Conservation (phyloP, 306 rosid species). For the Cicer cuneatum region DNA sequence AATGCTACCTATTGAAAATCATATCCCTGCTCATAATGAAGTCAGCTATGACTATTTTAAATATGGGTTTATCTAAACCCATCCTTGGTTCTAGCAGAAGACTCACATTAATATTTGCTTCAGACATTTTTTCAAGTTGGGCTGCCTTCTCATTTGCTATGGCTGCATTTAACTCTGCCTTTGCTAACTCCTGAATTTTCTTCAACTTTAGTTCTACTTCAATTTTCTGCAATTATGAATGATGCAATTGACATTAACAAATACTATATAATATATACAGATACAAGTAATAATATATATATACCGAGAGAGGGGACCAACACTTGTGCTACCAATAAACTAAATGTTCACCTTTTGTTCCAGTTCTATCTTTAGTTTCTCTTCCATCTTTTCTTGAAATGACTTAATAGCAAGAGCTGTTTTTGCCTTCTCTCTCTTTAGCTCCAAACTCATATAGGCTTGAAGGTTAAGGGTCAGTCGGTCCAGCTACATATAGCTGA, state of each 20-base stretch:
- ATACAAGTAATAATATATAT: slow-evolving; percentile 29
- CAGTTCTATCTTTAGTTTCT: slow-evolving; percentile 73
- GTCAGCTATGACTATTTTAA: slow-evolving; percentile 34
- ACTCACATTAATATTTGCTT: slow-evolving; percentile 91
- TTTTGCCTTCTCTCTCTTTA: slow-evolving; percentile 84
- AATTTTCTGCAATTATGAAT: slow-evolving; percentile 66
- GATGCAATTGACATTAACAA: slow-evolving; percentile 44
- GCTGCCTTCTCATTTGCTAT: slow-evolving; percentile 88
- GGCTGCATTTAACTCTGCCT: slow-evolving; percentile 80
- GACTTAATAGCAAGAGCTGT: slow-evolving; percentile 84
- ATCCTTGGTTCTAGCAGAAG: slow-evolving; percentile 46
- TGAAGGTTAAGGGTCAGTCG: not conserved
- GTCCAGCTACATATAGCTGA: not conserved
- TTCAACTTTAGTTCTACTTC: slow-evolving; percentile 65
- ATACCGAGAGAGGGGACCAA: slow-evolving; percentile 24
- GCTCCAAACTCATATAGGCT: slow-evolving; percentile 45
- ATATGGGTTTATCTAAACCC: slow-evolving; percentile 34
- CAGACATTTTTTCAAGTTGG: slow-evolving; percentile 87
- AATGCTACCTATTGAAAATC: slow-evolving; percentile 31
- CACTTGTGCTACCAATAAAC: slow-evolving; percentile 37
- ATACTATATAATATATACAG: slow-evolving; percentile 32
- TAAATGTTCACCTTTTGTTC: slow-evolving; percentile 70
- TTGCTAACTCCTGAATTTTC: slow-evolving; percentile 68
- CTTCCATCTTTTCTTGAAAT: slow-evolving; percentile 88
- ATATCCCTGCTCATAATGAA: slow-evolving; percentile 40